phyloP scores from a whole-genome alignment of 805 yeast species.

The Wickerhamiella parazyma region DNA sequence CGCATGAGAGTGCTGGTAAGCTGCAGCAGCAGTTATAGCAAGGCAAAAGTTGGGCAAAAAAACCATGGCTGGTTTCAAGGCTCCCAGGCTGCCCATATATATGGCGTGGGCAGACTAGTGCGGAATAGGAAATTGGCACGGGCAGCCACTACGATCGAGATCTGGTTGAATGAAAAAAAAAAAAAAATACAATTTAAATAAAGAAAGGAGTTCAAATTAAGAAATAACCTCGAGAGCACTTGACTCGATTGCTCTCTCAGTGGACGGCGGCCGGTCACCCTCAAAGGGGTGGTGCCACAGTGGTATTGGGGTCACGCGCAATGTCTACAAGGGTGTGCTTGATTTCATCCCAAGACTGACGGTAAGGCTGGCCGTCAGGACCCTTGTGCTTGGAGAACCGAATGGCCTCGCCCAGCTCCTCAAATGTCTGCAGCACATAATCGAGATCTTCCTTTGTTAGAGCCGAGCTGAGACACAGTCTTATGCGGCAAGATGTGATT shows the following conservation, averaged over 20 bases:
- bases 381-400: conserved; percentile 18
- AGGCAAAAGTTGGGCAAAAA: background rate
- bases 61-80: background rate
- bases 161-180: background rate
- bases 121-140: background rate
- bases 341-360: conserved; percentile 19
- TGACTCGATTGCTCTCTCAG: too few relatives aligned
- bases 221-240: too few relatives aligned
- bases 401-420: conserved; percentile 49
- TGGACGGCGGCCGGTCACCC: too few relatives aligned
- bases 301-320: conserved; percentile 19
- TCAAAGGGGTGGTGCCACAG: conserved; percentile 2
- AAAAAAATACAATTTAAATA: too few relatives aligned
- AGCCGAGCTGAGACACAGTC: conserved; percentile 86
- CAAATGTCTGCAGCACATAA: conserved; percentile 17
- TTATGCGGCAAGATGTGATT: conserved; percentile 71
- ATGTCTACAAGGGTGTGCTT: conserved; percentile 19
- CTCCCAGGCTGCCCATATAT: background rate
- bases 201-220: background rate
- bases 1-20: background rate
- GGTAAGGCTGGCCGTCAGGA: conserved; percentile 13
- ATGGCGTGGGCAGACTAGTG: background rate
- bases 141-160: background rate
- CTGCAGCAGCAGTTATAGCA: background rate
- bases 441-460: conserved; percentile 91